A percentile compares a stretch with the other conserved stretches of the same genome.
Evolutionary conservation across 2,329 filamentous ascomycete genomes (phyloP).

Genomic region (Ceratocystis lukuohia): DNA sequence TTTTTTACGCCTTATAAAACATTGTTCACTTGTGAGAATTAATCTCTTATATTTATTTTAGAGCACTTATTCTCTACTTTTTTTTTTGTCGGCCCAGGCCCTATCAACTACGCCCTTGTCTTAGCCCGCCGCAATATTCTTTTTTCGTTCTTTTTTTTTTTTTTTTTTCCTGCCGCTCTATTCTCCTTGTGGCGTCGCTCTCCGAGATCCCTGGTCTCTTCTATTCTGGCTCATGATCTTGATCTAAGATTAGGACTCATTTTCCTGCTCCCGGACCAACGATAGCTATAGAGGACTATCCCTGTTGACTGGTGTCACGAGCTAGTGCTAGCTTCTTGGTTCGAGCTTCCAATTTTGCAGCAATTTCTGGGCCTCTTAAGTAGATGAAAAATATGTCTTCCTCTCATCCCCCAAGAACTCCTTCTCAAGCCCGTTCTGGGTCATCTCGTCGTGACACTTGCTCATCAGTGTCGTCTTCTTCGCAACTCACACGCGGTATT

Average conservation of each 20-base stretch:
- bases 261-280: background rate
- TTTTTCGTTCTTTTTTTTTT: background rate
- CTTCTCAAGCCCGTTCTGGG: conserved; percentile 18
- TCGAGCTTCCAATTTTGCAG: background rate
- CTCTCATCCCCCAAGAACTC: conserved; percentile 22
- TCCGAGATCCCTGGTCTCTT: background rate
- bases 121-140: background rate
- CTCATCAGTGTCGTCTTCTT: conserved; percentile 18
- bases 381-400: conserved; percentile 8
- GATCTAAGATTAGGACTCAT: conserved; percentile 12
- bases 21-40: background rate
- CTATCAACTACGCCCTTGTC: background rate
- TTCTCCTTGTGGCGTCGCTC: background rate
- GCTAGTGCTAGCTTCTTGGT: background rate
- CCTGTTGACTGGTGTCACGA: conserved; percentile 3
- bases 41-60: background rate
- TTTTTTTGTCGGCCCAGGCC: background rate
- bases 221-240: conserved; percentile 8
- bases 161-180: background rate
- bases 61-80: background rate
- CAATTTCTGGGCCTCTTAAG: background rate
- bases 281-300: conserved; percentile 1
- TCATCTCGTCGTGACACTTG: conserved; percentile 17
- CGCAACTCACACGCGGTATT: conserved; percentile 31
- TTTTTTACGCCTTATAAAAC: background rate